Base-by-base conservation (phyloP, 208 protist species). In the Trypanosoma mega region DNA sequence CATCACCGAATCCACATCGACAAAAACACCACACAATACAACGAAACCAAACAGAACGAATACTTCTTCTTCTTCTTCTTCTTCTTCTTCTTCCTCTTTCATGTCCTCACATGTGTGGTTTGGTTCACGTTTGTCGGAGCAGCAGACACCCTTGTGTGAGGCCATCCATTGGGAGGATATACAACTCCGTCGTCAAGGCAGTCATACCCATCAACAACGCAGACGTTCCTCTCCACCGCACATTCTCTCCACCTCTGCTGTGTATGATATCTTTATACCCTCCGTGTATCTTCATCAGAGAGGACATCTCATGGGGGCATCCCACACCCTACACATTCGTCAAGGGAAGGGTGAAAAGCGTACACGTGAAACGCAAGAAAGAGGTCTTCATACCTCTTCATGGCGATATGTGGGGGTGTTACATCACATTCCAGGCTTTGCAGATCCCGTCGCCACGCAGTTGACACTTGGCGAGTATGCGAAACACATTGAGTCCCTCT, bases 391-490 rank as follows among this genome's bases (percentile, higher is more conserved):
- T 43, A 29, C 31, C 14, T 23, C 27, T 14, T 45, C 31, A 31
- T 31, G 34, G 11, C 63, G 61, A 34, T 31, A 45, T 37, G 46
- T 69, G n/a, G 63, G 29, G 16, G 20, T 55, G 2, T 36, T 69
- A 14, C 53, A 69, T 53, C 51, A 61, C 53, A 69, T 69, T 48
- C 63, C 63, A n/a, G 63, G 63, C 11, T 21, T 69, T 12, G 41
- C 63, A 11, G 63, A 69, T 26, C 63, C 54, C 7, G n/a, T 7
- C 0, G 20, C n/a, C 0, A 1, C n/a, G 16, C 16, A 6, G 37
- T 29, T 69, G 34, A 69, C 37, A 16, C 21, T 69, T 37, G 21
- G 49, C 2, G 46, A 53, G 6, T 61, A 60, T 48, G 46, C 23
- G 24, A 3, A 45, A 30, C 24, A 48, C 21, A 23, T 69, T 20